Percentiles rank a stretch among this genome's conserved stretches.
Evolutionary conservation across 257 asterid species (phyloP).

Genomic region (Rehmannia glutinosa): DNA sequence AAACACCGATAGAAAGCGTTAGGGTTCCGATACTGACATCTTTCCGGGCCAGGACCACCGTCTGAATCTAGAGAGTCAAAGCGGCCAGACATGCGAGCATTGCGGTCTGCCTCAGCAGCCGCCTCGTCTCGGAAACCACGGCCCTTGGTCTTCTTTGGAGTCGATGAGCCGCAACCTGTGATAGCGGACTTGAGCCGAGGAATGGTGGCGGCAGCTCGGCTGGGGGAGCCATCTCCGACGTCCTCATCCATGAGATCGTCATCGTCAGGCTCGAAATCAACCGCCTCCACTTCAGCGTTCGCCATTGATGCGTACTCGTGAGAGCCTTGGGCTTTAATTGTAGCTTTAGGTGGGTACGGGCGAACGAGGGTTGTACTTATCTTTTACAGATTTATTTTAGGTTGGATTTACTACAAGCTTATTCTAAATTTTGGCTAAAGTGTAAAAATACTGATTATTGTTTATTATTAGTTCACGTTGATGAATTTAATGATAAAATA

Average conservation of each 20-base stretch:
- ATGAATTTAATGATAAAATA: no score
- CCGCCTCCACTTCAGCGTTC: conserved; percentile 75
- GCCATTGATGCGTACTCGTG: conserved; percentile 43
- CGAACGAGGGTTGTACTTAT: not conserved
- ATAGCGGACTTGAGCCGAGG: conserved; percentile 88
- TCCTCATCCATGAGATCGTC: conserved; percentile 99
- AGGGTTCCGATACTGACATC: conserved; percentile 48
- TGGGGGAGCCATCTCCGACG: conserved; percentile 54
- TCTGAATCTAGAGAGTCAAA: conserved; percentile 76
- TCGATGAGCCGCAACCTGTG: conserved; percentile 60
- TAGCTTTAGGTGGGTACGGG: not conserved
- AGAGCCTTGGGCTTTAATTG: not conserved
- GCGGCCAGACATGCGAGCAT: conserved; percentile 79
- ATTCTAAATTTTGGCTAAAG: no score
- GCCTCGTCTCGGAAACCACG: conserved; percentile 92
- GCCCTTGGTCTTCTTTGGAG: conserved; percentile 84
- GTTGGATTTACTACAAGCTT: no score
- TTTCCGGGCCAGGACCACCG: conserved; percentile 94
- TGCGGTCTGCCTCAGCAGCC: conserved; percentile 75
- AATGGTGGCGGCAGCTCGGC: conserved; percentile 30
- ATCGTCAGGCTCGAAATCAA: conserved; percentile 97
- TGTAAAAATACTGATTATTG: no score
- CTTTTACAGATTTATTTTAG: not conserved
- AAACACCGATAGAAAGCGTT: not conserved
- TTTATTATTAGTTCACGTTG: no score